Evolutionary conservation across 2,329 filamentous ascomycete species (phyloP).

Genomic region (Fusarium abutilonis): DNA sequence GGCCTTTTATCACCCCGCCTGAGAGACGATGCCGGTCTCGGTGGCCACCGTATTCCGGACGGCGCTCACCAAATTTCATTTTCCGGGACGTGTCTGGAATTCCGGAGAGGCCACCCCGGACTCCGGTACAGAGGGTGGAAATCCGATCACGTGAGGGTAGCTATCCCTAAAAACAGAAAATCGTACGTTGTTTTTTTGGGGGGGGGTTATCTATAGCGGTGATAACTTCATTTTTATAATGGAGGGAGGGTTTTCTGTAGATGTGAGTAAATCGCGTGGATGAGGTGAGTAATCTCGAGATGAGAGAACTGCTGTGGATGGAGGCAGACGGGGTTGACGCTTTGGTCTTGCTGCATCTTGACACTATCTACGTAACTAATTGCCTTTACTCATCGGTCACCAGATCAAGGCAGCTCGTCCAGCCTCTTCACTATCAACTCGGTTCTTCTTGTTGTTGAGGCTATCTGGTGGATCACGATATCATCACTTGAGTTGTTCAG

Average conservation of each 20-base stretch:
- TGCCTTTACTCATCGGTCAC: constrained; percentile 13
- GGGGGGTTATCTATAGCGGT: not conserved
- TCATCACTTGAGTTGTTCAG: not conserved
- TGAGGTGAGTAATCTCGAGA: not conserved
- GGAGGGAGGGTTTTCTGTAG: no score
- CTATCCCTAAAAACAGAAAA: not conserved
- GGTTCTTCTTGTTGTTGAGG: not conserved
- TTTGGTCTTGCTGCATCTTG: constrained; percentile 1
- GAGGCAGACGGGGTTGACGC: not conserved
- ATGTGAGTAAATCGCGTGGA: not conserved
- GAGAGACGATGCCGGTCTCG: constrained; percentile 32
- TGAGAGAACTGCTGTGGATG: not conserved
- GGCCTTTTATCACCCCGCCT: constrained; percentile 36
- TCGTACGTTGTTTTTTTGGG: not conserved
- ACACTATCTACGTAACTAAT: constrained; percentile 4
- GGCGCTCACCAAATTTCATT: constrained; percentile 25
- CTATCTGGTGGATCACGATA: not conserved
- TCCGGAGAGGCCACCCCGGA: constrained; percentile 29
- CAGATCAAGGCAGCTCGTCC: not conserved
- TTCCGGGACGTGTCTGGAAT: constrained; percentile 31
- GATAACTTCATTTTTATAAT: constrained; percentile 12
- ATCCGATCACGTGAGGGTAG: constrained; percentile 30
- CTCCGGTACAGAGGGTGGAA: constrained; percentile 16
- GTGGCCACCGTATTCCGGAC: constrained; percentile 31
- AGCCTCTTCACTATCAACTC: constrained; percentile 4